Evolutionary conservation across 192 early-diverging fungal genomes (phyloP).

Genomic region (Coemansia guatemalensis): DNA sequence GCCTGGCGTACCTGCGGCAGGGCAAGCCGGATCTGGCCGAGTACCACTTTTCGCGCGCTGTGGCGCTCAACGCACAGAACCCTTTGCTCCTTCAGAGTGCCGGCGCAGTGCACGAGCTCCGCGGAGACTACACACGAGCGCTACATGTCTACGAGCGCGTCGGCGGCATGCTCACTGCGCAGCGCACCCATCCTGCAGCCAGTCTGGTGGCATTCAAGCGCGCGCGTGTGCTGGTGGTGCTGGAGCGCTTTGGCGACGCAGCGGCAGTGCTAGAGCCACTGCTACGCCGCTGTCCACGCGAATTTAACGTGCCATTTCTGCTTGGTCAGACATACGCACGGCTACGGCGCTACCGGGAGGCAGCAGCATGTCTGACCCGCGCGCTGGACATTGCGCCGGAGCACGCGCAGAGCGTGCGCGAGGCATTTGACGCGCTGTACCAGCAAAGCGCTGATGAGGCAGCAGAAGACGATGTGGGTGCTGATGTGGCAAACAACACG

Average conservation of each 20-base stretch:
- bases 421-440: constrained; percentile 53
- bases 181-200: constrained; percentile 34
- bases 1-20: constrained; percentile 64
- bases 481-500: constrained; percentile 2
- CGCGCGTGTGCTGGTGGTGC: constrained; percentile 62
- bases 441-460: constrained; percentile 25
- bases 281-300: constrained; percentile 51
- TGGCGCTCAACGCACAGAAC: constrained; percentile 71
- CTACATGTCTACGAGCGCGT: constrained; percentile 64
- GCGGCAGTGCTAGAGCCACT: constrained; percentile 62
- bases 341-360: constrained; percentile 45
- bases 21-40: constrained; percentile 74
- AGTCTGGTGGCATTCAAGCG: constrained; percentile 66
- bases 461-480: constrained; percentile 4
- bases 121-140: constrained; percentile 56
- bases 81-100: constrained; percentile 69
- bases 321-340: constrained; percentile 51
- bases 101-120: constrained; percentile 70
- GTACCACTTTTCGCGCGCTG: constrained; percentile 69
- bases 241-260: constrained; percentile 64
- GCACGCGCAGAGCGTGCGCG: constrained; percentile 45
- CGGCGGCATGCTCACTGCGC: constrained; percentile 47
- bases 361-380: constrained; percentile 42
- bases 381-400: constrained; percentile 49
- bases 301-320: constrained; percentile 54